Evolutionary conservation across 805 yeast species (phyloP).

Genomic region (Tetrapisispora arboricola): DNA sequence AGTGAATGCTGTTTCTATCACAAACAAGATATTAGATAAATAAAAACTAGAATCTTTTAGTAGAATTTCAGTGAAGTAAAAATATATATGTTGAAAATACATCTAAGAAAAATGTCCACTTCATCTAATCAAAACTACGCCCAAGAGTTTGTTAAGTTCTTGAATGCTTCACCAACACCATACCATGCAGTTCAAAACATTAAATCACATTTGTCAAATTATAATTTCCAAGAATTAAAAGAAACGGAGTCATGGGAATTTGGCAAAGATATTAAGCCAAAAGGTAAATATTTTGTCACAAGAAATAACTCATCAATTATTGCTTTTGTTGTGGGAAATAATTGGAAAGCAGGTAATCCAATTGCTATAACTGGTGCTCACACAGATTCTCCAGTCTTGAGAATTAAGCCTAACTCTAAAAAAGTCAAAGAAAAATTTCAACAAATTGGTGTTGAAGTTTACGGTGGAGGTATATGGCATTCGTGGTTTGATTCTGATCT

Average conservation of each 20-base stretch:
- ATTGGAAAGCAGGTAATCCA: slow-evolving; percentile 69
- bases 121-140: slow-evolving; percentile 13
- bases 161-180: slow-evolving; percentile 85
- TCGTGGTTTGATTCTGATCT: slow-evolving; percentile 96
- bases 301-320: slow-evolving; percentile 83
- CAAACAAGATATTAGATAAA: too few species aligned
- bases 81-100: slow-evolving; percentile 21
- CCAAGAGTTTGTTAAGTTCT: slow-evolving; percentile 59
- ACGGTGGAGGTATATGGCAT: slow-evolving; percentile 95
- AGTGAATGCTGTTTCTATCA: too few species aligned
- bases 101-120: slow-evolving; percentile 18
- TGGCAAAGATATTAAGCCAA: slow-evolving; percentile 35
- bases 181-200: slow-evolving; percentile 78
- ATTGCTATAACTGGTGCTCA: slow-evolving; percentile 90
- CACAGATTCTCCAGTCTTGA: slow-evolving; percentile 85
- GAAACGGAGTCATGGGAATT: slow-evolving; percentile 64
- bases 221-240: slow-evolving; percentile 65
- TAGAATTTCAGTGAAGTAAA: too few species aligned
- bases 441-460: slow-evolving; percentile 87
- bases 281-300: slow-evolving; percentile 73
- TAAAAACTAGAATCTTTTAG: too few species aligned
- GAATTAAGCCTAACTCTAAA: slow-evolving; percentile 81
- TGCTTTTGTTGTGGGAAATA: slow-evolving; percentile 73
- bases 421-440: slow-evolving; percentile 61
- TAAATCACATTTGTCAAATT: slow-evolving; percentile 39